phyloP scores from a whole-genome alignment of 371 early-diverging fungal species.

The Mucor racemosus region DNA sequence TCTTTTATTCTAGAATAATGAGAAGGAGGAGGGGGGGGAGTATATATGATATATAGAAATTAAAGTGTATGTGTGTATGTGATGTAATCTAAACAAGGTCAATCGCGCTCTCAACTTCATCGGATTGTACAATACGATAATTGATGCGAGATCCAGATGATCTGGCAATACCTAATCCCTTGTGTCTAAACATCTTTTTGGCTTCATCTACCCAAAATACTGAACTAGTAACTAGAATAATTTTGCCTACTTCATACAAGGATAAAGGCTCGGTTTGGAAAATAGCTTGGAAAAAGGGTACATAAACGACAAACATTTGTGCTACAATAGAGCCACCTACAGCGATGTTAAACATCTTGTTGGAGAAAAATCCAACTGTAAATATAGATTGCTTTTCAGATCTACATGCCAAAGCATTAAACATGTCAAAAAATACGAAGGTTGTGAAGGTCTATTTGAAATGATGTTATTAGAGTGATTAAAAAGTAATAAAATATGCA shows the following conservation, averaged over 20 bases:
- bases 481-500: not conserved
- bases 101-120: constrained; percentile 30
- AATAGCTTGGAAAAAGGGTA: constrained; percentile 89
- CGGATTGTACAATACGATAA: constrained; percentile 27
- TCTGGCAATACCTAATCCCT: constrained; percentile 17
- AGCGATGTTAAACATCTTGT: constrained; percentile 87
- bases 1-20: not conserved
- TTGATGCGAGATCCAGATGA: constrained; percentile 16
- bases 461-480: not conserved
- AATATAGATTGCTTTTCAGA: constrained; percentile 85
- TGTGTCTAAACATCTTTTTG: constrained; percentile 27
- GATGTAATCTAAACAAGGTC: constrained; percentile 26
- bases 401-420: constrained; percentile 92
- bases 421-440: constrained; percentile 96
- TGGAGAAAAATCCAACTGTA: constrained; percentile 80
- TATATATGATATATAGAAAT: not conserved
- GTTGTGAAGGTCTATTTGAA: constrained; percentile 87
- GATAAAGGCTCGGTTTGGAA: constrained; percentile 91
- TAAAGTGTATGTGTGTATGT: not conserved
- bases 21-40: not conserved
- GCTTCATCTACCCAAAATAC: constrained; percentile 85
- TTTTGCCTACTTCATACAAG: constrained; percentile 69
- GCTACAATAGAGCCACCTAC: constrained; percentile 82
- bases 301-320: constrained; percentile 87
- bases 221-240: constrained; percentile 67